phyloP scores from a whole-genome alignment of 345 rosid species.

The Acer campestre region DNA sequence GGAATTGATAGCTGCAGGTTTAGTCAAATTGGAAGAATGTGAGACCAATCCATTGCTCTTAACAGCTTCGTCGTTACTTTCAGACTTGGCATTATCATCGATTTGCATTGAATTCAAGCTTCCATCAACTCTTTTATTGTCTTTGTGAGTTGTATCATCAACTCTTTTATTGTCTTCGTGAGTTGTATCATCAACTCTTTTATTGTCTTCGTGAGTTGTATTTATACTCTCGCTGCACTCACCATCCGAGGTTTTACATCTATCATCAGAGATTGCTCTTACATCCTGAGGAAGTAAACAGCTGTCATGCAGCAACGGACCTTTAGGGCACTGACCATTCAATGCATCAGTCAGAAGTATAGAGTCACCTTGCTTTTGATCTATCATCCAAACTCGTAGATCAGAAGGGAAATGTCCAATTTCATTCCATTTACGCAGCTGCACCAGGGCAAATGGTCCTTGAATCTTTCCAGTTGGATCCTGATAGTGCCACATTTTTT shows the following conservation, averaged over 20 bases:
- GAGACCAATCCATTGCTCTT: constrained; percentile 39
- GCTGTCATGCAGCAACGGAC: constrained; percentile 21
- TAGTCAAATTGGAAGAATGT: constrained; percentile 39
- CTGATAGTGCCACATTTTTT: constrained; percentile 78
- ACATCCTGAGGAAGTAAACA: constrained; percentile 24
- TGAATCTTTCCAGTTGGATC: constrained; percentile 81
- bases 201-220: constrained; percentile 22
- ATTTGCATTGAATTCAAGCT: constrained; percentile 30
- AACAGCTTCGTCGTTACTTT: constrained; percentile 31
- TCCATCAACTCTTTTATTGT: constrained; percentile 22
- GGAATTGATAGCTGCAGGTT: constrained; percentile 35
- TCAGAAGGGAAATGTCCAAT: constrained; percentile 73
- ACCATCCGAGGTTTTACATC: constrained; percentile 26
- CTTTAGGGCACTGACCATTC: constrained; percentile 41
- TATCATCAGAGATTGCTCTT: constrained; percentile 22
- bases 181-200: neutral
- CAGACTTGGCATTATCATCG: constrained; percentile 29
- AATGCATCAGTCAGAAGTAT: constrained; percentile 79
- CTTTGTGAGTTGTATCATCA: too few relatives aligned
- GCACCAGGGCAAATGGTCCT: constrained; percentile 82
- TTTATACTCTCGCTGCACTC: constrained; percentile 23
- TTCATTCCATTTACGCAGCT: constrained; percentile 73
- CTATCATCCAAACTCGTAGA: constrained; percentile 73
- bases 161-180: too few relatives aligned
- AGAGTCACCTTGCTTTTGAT: constrained; percentile 63